Evolutionary conservation across 2,329 filamentous ascomycete species (phyloP), one percentile per base, ranked within the genome.

Genomic region (Decorospora gaudefroyi): DNA sequence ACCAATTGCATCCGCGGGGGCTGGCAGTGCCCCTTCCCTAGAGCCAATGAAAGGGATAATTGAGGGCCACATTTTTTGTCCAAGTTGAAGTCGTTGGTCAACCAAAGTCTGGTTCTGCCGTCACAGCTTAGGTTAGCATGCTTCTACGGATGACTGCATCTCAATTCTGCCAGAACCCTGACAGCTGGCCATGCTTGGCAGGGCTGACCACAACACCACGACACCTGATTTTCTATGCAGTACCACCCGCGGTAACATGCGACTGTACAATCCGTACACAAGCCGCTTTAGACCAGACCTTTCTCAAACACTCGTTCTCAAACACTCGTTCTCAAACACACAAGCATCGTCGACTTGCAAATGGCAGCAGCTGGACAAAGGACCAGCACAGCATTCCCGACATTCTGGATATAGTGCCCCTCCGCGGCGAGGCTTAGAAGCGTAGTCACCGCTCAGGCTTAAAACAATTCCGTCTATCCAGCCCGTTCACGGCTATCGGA

Each of bases 61-160:
- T 37, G 42, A 52, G 46, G 23, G 37, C 44, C 43, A 53, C 45
- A 45, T 40, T 56, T 40, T 56, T 36, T 56, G 37, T 26, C 22
- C 31, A 28, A 41, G 39, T 30, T 32, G n/a, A 42, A 46, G 36
- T 31, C 36, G 31, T 49, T 44, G 53, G 52, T 48, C 49, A 16
- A 37, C 27, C 21, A 39, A 41, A 35, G 22, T 25, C 26, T 50
- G 28, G 37, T 46, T 46, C 30, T 37, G 36, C 49, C 42, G 41
- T 52, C 46, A 49, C 37, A 51, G 42, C 28, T 21, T 51, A 49
- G 49, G 35, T 49, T 46, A 46, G 53, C 53, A 43, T 50, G 31
- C 28, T 49, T 28, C 42, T 43, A 50, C 57, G 62, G 59, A 49
- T 58, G 53, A 38, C 50, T 61, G 57, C 62, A 61, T 57, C 32